Evolutionary conservation across 306 rosid species (phyloP).

Genomic region (Prinsepia uniflora): DNA sequence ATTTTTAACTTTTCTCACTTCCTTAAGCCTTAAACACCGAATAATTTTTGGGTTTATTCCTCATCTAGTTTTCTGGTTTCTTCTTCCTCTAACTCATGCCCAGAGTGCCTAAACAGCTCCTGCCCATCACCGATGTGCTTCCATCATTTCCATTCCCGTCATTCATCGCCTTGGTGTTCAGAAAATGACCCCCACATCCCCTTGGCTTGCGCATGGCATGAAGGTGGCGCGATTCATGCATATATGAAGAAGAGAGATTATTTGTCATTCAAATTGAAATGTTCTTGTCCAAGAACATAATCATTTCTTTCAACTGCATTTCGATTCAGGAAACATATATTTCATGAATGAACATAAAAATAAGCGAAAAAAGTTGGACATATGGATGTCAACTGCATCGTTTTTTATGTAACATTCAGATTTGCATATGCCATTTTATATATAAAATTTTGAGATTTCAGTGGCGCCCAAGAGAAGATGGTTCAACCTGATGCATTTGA

Average conservation of each 20-base stretch:
- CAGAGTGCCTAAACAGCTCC: constrained; percentile 33
- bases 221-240: constrained; percentile 96
- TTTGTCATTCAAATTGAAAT: constrained; percentile 11
- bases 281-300: neutral
- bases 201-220: constrained; percentile 93
- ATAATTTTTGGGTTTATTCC: no score
- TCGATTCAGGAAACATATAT: neutral
- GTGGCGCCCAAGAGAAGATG: constrained; percentile 52
- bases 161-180: constrained; percentile 49
- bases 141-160: constrained; percentile 29
- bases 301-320: neutral
- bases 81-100: neutral
- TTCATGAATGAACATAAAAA: no score
- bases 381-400: no score
- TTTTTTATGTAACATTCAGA: neutral
- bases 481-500: constrained; percentile 56
- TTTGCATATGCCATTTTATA: neutral
- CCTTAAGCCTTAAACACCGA: no score
- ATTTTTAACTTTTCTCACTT: no score
- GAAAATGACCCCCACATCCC: constrained; percentile 90
- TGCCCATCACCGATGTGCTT: constrained; percentile 31
- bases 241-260: constrained; percentile 41
- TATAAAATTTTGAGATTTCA: constrained; percentile 3
- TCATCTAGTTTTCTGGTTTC: no score
- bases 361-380: neutral